Evolutionary conservation across 441 rosid species (phyloP), one percentile per base, ranked within the genome.

Genomic region (Mallotus japonicus): DNA sequence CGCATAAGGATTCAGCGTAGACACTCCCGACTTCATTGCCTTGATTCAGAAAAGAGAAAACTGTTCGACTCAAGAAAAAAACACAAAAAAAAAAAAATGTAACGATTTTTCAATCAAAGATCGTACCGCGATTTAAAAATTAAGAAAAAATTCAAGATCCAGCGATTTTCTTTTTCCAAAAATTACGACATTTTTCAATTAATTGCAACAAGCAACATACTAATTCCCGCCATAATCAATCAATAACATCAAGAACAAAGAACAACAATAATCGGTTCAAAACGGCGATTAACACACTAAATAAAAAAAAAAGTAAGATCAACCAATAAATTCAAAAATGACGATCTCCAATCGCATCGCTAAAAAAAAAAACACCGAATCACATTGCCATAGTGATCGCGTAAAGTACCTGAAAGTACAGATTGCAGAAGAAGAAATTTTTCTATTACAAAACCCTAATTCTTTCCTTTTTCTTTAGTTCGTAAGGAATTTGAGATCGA

Each of bases 1-100:
- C 37, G 99, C 99, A 79, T 90, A 82, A 0, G 99, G 99, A 76
- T 94, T 94, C 89, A 94, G 79, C 17, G 84, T 79, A 79, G 95
- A 90, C 51, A 75, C 74, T 78, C 88, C 88, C 0, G 87, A 80
- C 85, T 85, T 92, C 98, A 93, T 91, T 63, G 76, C 75, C 77
- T 76, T 60, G 34, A 32, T 17, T 67, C 61, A 19, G 46, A 75
- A 56, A 20, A 28, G 17, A 58, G 19, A 42, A 28, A 47, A 49
- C 76, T 71, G 47, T 8, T 59, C 59, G 59, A 61, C 72, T 62
- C 63, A 12, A 17, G 42, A 2, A 61, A 14, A 61, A 13, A 61
- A 3, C 3, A 63, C 47, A n/a, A 15, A 9, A 24, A 24, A 24
- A 24, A 24, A 24, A 24, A 63, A 1, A 28, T 28, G 32, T 28